Evolutionary conservation across 208 protist species (phyloP), one percentile per base, ranked within the genome.

Genomic region (Acanthamoeba lenticulata): DNA sequence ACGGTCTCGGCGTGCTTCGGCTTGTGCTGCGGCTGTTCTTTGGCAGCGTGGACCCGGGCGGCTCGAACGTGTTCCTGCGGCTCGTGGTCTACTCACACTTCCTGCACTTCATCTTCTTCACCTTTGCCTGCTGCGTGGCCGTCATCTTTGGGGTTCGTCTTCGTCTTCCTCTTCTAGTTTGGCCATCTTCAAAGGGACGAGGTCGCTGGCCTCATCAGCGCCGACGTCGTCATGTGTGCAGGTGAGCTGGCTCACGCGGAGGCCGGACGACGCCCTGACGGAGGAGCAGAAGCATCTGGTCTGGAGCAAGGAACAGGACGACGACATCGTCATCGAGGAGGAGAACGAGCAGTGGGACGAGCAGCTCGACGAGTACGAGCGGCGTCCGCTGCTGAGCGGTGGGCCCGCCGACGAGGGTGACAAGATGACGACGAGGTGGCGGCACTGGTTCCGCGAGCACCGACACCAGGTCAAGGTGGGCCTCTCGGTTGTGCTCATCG

Each of bases 101-200:
- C 45, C 40, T 92, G 29, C 86, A 92, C 62, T 92, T 92, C 32
- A 92, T 74, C 24, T 92, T 92, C 29, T 65, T 65, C n/a, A 65
- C 60, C 13, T 92, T 92, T 69, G 86, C 24, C 21, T 92, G 29
- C 29, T 92, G 86, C 44, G 62, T 92, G 36, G 57, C 40, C 24
- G 34, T 92, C 40, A 92, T 92, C 17, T 65, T 92, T 24, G 86
- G 55, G 45, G 60, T 74, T 40, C 65, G 65, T 69, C 1, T 0
- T n/a, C 5, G 2, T 32, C 62, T 7, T 74, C 15, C 11, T 52
- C 47, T 52, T 52, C 47, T n/a, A n/a, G n/a, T n/a, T n/a, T n/a
- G n/a, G n/a, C n/a, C n/a, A n/a, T 52, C 47, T 52, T 19, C 47
- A 19, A 19, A 24, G 15, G 47, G 47, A 19, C 11, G 11, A n/a